These are phyloP conservation scores for Theobroma cacao DNA, from an alignment of 345 rosid species.

Conservation along the genomic window DNA sequence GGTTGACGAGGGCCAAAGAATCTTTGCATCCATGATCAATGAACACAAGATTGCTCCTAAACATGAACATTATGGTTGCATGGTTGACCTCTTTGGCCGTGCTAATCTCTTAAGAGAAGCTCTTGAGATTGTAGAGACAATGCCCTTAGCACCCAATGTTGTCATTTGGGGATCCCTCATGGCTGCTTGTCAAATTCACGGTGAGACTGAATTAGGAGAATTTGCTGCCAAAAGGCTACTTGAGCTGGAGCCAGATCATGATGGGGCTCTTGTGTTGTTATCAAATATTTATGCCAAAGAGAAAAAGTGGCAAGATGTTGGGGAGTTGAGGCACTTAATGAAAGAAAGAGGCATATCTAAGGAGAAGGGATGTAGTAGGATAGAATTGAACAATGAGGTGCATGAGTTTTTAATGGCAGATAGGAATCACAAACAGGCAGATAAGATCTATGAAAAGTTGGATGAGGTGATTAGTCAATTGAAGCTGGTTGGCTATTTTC, in stretches of 20 bases:
- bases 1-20: conserved; percentile 50
- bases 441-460: conserved; percentile 38
- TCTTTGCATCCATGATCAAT: conserved; percentile 48
- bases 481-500: conserved; percentile 27
- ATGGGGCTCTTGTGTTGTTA: conserved; percentile 63
- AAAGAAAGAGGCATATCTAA: conserved; percentile 46
- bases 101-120: conserved; percentile 49
- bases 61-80: conserved; percentile 61
- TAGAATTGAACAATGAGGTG: conserved; percentile 45
- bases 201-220: conserved; percentile 55
- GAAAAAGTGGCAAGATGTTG: conserved; percentile 61
- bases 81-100: conserved; percentile 62
- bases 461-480: conserved; percentile 35
- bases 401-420: conserved; percentile 59
- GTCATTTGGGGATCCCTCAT: conserved; percentile 72
- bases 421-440: conserved; percentile 39
- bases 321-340: conserved; percentile 50
- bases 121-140: conserved; percentile 41
- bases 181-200: conserved; percentile 58
- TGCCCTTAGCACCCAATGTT: conserved; percentile 53
- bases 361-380: conserved; percentile 61
- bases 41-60: conserved; percentile 41
- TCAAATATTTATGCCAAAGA: conserved; percentile 70
- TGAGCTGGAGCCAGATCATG: conserved; percentile 51
- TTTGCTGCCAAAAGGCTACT: conserved; percentile 54